A percentile compares a stretch with the other conserved stretches of the same genome.
phyloP scores from a whole-genome alignment of 805 yeast species.

The Saitoella complicata region DNA sequence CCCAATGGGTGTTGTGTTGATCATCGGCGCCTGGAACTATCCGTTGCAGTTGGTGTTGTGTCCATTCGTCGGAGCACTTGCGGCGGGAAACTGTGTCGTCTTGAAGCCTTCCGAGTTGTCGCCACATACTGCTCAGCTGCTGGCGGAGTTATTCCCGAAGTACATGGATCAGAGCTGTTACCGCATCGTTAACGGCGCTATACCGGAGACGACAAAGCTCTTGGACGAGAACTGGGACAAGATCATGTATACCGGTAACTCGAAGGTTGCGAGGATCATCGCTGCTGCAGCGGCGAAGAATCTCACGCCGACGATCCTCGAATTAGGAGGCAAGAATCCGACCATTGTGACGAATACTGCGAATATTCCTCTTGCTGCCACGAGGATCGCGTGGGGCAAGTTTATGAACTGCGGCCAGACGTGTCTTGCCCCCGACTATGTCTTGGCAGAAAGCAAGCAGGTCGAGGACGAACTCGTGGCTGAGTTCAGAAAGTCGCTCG shows the following conservation, averaged over 20 bases:
- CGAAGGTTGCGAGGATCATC: conserved; percentile 57
- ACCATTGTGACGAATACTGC: conserved; percentile 43
- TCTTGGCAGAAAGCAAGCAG: conserved; percentile 18
- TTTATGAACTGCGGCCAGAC: conserved; percentile 77
- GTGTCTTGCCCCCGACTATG: conserved; percentile 78
- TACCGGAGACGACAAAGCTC: conserved; percentile 43
- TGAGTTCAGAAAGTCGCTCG: conserved; percentile 26
- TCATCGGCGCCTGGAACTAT: conserved; percentile 69
- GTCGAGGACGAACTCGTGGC: conserved; percentile 37
- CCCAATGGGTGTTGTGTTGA: conserved; percentile 48
- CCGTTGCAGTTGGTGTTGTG: conserved; percentile 49
- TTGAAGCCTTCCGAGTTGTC: conserved; percentile 61
- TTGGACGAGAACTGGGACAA: conserved; percentile 50
- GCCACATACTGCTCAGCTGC: conserved; percentile 40
- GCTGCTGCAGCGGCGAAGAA: conserved; percentile 71
- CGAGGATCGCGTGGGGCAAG: conserved; percentile 63
- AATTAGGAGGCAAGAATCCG: conserved; percentile 89
- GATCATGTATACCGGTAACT: conserved; percentile 75
- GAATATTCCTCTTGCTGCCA: conserved; percentile 29
- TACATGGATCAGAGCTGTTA: conserved; percentile 41
- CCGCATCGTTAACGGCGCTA: conserved; percentile 56
- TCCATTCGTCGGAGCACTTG: conserved; percentile 64
- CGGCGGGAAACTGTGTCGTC: conserved; percentile 71
- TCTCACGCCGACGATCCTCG: conserved; percentile 65
- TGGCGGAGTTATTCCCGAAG: conserved; percentile 35